Evolutionary conservation across 139 green algal genomes (phyloP), one percentile per base, ranked within the genome.

Genomic region (Closterium sp.): DNA sequence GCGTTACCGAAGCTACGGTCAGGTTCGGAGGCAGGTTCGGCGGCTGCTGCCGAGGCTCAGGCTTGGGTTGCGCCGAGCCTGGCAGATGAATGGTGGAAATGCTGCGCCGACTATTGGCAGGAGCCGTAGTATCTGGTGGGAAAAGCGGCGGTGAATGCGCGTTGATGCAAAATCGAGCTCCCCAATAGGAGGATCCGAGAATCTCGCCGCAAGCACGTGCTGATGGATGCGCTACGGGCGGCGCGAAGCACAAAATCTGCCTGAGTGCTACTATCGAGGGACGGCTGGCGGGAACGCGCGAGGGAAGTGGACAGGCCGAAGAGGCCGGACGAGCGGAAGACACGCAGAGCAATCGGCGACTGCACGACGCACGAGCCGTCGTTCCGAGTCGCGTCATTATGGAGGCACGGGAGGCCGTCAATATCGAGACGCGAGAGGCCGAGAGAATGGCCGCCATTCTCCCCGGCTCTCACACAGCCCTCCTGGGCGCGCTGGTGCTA

Each of bases 1-100:
- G 86, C 21, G 30, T 89, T 33, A 89, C 86, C n/a, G n/a, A 55
- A 10, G 86, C 86, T 76, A 76, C 55, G 55, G 55, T 76, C 16
- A 76, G 55, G 55, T 76, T 25, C 55, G 55, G 55, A 28, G 55
- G 55, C 55, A 76, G 55, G 55, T 76, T 28, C 55, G 55, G 55
- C 2, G 55, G 55, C 55, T 76, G 55, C 16, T 76, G 55, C 12
- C 55, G 55, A 76, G 55, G 55, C 55, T 76, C 55, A 3, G 55
- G 55, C 25, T 76, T 76, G 55, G 55, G 55, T 76, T 76, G 55
- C 25, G 55, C 55, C 55, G 55, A 76, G 55, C 55, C 55, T 76
- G 55, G 55, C 12, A 76, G 55, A 28, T 76, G 55, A 19, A 76
- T 28, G 55, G 55, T 76, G 55, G 55, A 76, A 19, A 2, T 76